Percentiles rank a stretch among this genome's conserved stretches.
These are phyloP conservation scores for Ceratocystiopsis minuta DNA, from an alignment of 2,329 filamentous ascomycete species.

Conservation along the genomic window DNA sequence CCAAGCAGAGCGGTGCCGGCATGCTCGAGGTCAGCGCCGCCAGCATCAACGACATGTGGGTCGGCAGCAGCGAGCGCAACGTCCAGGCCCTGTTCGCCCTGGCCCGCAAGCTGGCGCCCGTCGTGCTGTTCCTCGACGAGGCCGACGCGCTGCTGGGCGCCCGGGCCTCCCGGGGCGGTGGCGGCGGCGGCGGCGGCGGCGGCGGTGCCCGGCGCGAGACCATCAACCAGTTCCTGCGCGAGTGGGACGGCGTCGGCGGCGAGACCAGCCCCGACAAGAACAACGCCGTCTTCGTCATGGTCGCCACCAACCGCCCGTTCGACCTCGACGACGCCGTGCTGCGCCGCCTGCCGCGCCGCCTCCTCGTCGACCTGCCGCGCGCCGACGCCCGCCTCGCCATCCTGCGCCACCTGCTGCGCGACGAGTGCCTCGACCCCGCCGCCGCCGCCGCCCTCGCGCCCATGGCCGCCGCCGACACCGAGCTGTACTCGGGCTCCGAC, in stretches of 20 bases:
- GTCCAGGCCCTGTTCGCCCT: constrained; percentile 81
- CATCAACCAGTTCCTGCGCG: constrained; percentile 89
- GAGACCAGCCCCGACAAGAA: too few species aligned
- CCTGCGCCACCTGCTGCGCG: constrained; percentile 51
- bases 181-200: constrained; percentile 40
- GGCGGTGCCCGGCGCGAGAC: constrained; percentile 66
- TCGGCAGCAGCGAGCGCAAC: constrained; percentile 93
- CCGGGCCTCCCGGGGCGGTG: constrained; percentile 34
- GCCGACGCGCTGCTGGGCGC: constrained; percentile 82
- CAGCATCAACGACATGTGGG: constrained; percentile 89
- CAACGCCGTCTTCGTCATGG: constrained; percentile 87
- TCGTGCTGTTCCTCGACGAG: constrained; percentile 93
- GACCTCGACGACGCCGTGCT: constrained; percentile 82
- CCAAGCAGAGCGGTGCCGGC: constrained; percentile 48
- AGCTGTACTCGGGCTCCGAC: constrained; percentile 67
- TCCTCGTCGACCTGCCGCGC: constrained; percentile 57
- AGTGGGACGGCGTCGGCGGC: constrained; percentile 83
- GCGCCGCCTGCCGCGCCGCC: constrained; percentile 52
- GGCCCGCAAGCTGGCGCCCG: constrained; percentile 78
- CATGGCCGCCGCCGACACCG: constrained; percentile 46
- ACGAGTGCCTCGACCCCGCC: constrained; percentile 39
- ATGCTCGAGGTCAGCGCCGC: constrained; percentile 81
- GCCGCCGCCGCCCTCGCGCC: constrained; percentile 30
- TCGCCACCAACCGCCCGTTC: constrained; percentile 88
- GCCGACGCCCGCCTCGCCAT: constrained; percentile 40